These are phyloP conservation scores for Penicillium daleae DNA, from an alignment of 495 filamentous ascomycete genomes.

Conservation along the genomic window DNA sequence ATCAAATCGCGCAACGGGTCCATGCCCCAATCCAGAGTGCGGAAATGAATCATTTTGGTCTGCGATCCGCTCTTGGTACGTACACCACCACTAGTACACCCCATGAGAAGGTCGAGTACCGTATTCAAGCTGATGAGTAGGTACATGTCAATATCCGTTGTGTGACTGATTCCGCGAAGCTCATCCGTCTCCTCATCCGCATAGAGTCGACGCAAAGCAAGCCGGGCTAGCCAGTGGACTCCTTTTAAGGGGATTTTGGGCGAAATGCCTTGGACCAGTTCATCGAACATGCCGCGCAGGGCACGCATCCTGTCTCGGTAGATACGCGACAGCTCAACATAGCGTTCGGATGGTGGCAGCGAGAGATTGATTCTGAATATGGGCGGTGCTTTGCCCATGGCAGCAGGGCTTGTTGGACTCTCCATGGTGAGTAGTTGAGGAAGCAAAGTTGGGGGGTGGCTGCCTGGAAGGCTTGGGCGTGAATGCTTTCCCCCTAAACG, in stretches of 20 bases:
- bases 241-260: conserved; percentile 29
- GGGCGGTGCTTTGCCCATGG: conserved; percentile 30
- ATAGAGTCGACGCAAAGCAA: conserved; percentile 54
- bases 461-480: conserved; percentile 4
- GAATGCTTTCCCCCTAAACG: neutral
- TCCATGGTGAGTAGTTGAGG: conserved; percentile 4
- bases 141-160: conserved; percentile 58
- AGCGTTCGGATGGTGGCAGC: conserved; percentile 58
- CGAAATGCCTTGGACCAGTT: conserved; percentile 33
- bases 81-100: conserved; percentile 65
- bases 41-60: conserved; percentile 61
- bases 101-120: conserved; percentile 65
- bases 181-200: conserved; percentile 63
- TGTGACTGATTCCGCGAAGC: conserved; percentile 58
- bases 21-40: conserved; percentile 73
- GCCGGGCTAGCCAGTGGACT: conserved; percentile 42
- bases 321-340: conserved; percentile 49
- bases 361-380: conserved; percentile 62
- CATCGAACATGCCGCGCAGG: conserved; percentile 54
- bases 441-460: neutral
- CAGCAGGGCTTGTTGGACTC: neutral
- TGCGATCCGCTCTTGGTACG: conserved; percentile 26
- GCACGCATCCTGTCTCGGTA: conserved; percentile 46
- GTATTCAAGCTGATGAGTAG: conserved; percentile 65
- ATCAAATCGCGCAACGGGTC: conserved; percentile 57